phyloP scores from a whole-genome alignment of 208 protist species.

The Leishmania mexicana region DNA sequence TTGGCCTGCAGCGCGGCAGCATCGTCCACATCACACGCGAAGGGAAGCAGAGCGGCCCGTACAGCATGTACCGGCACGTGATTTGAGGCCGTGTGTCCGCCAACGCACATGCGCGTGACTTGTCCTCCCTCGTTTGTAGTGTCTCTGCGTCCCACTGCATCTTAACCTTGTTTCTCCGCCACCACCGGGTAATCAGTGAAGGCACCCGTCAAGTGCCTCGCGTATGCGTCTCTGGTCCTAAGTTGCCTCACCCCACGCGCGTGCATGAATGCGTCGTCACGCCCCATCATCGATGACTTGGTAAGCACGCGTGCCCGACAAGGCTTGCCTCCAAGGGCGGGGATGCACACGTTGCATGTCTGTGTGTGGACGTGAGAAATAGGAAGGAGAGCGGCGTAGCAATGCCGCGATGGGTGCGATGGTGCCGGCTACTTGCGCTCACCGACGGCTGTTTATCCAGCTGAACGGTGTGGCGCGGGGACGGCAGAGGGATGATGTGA shows the following conservation, averaged over 20 bases:
- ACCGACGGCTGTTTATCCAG: no score
- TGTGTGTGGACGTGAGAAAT: not conserved
- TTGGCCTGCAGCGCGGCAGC: slow-evolving; percentile 89
- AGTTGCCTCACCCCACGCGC: not conserved
- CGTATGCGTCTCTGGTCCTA: not conserved
- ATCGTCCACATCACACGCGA: slow-evolving; percentile 95
- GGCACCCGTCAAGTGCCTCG: not conserved
- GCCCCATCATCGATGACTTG: not conserved
- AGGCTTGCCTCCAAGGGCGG: not conserved
- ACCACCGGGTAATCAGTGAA: not conserved
- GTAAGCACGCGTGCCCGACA: not conserved
- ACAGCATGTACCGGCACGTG: slow-evolving; percentile 98
- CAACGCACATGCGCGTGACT: not conserved
- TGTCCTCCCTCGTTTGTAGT: not conserved
- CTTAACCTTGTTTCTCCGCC: not conserved
- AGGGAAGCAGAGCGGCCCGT: slow-evolving; percentile 95
- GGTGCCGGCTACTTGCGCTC: no score
- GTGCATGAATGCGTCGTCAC: not conserved
- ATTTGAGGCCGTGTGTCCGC: slow-evolving; percentile 46
- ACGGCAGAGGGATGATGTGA: not conserved
- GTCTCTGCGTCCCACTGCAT: not conserved
- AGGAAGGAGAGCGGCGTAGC: not conserved
- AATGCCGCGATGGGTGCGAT: no score
- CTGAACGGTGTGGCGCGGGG: no score
- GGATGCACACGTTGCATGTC: no score